phyloP scores from a whole-genome alignment of 2,329 filamentous ascomycete genomes.

The Furcasterigmium furcatum region DNA sequence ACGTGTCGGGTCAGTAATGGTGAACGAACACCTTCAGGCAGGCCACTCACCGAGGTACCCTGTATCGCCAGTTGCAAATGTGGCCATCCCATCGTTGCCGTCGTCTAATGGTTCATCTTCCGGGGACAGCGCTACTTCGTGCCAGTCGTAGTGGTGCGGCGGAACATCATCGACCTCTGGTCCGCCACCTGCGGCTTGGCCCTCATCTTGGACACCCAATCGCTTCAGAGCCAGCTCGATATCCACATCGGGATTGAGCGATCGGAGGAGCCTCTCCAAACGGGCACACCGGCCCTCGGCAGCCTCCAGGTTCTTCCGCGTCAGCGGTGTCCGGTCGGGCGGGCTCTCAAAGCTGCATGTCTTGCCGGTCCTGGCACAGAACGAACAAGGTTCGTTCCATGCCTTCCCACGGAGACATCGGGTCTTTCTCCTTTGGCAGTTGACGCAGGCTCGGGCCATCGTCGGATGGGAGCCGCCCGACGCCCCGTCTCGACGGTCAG shows the following conservation, averaged over 20 bases:
- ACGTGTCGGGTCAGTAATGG: not conserved
- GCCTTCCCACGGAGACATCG: constrained; percentile 10
- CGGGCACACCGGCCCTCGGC: constrained; percentile 22
- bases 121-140: constrained; percentile 12
- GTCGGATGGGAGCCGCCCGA: not conserved
- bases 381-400: constrained; percentile 19
- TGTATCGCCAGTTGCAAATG: constrained; percentile 14
- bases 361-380: constrained; percentile 23
- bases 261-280: constrained; percentile 20
- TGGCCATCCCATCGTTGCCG: constrained; percentile 20
- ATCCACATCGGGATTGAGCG: constrained; percentile 21
- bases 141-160: constrained; percentile 14
- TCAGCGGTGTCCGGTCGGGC: constrained; percentile 27
- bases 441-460: constrained; percentile 10
- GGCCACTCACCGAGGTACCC: constrained; percentile 17
- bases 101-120: constrained; percentile 5
- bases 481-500: not conserved
- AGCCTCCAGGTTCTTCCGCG: constrained; percentile 28
- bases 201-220: not conserved
- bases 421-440: constrained; percentile 19
- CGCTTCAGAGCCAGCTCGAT: constrained; percentile 14
- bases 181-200: constrained; percentile 1
- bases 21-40: not conserved
- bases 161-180: constrained; percentile 5
- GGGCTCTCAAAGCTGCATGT: constrained; percentile 27